Evolutionary conservation across 169 alveolate genomes (phyloP).

Genomic region (Condylostoma magnum): DNA sequence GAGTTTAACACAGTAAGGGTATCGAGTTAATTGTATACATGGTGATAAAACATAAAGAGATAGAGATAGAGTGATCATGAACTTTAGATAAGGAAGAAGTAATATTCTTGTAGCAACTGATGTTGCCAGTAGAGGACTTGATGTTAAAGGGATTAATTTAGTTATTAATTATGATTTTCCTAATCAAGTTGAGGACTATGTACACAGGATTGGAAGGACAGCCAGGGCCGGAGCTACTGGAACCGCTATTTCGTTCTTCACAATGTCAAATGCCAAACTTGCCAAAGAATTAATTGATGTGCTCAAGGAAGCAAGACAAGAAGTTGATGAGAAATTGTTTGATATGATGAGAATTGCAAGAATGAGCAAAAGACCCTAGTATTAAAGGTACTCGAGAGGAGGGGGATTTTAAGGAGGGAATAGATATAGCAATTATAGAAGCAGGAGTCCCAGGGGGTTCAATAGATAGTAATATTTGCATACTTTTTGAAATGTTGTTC

Average conservation of each 20-base stretch:
- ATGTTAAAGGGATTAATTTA: conserved; percentile 94
- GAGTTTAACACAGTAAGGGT: conserved; percentile 8
- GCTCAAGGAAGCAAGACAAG: conserved; percentile 91
- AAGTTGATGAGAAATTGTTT: conserved; percentile 87
- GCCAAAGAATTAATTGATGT: conserved; percentile 93
- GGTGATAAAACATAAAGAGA: conserved; percentile 89
- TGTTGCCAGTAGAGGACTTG: conserved; percentile 99
- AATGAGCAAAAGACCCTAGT: neutral
- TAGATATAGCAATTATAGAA: conserved; percentile 9
- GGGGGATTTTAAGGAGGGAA: neutral
- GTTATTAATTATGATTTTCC: conserved; percentile 99
- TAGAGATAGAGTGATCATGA: conserved; percentile 86
- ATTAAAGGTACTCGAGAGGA: neutral
- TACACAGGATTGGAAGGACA: conserved; percentile 97
- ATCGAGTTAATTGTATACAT: conserved; percentile 72
- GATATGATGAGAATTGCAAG: neutral
- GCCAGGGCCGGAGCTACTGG: conserved; percentile 96
- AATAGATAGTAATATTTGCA: too few species aligned
- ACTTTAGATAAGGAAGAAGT: conserved; percentile 92
- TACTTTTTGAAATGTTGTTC: too few species aligned
- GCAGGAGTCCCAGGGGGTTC: too few species aligned
- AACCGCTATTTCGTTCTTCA: conserved; percentile 91
- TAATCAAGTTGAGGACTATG: conserved; percentile 95
- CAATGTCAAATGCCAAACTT: conserved; percentile 86
- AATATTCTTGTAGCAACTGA: conserved; percentile 99